phyloP scores from a whole-genome alignment of 2,329 filamentous ascomycete genomes.

The Septoria petroselini region DNA sequence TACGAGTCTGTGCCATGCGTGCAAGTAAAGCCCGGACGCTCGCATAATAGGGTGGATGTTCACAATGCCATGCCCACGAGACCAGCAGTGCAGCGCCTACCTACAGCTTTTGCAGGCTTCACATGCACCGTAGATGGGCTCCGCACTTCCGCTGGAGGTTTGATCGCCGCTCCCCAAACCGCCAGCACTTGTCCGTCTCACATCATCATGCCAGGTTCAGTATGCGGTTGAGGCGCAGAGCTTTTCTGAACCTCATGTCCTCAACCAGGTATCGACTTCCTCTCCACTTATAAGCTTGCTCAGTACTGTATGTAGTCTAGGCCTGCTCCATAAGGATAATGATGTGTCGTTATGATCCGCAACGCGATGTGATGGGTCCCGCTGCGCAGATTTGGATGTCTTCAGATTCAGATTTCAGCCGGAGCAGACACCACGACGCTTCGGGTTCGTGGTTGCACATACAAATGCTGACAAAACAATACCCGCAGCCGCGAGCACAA shows the following conservation, averaged over 20 bases:
- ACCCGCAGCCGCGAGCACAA: too few relatives aligned
- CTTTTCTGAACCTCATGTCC: conserved; percentile 22
- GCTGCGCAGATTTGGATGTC: too few relatives aligned
- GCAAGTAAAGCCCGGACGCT: conserved; percentile 1
- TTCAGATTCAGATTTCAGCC: too few relatives aligned
- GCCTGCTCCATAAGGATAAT: too few relatives aligned
- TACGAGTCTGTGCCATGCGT: conserved; percentile 4
- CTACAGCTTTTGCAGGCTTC: conserved; percentile 6
- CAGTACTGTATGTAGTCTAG: too few relatives aligned
- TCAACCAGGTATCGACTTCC: not conserved
- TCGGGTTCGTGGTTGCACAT: too few relatives aligned
- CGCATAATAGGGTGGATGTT: conserved; percentile 5
- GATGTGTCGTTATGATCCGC: too few relatives aligned
- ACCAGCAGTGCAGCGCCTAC: conserved; percentile 16
- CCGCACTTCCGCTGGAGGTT: conserved; percentile 10
- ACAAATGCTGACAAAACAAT: too few relatives aligned
- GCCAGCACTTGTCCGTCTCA: conserved; percentile 9
- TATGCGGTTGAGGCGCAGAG: conserved; percentile 21
- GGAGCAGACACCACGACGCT: too few relatives aligned
- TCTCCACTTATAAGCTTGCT: not conserved
- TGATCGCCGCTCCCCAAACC: conserved; percentile 14
- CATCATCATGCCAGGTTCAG: not conserved
- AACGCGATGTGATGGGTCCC: too few relatives aligned
- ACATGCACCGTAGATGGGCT: conserved; percentile 18
- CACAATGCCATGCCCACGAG: conserved; percentile 20